A percentile compares a stretch with the other conserved stretches of the same genome.
Evolutionary conservation across 2,329 filamentous ascomycete species (phyloP).

Genomic region (Rhynchosporium secalis): DNA sequence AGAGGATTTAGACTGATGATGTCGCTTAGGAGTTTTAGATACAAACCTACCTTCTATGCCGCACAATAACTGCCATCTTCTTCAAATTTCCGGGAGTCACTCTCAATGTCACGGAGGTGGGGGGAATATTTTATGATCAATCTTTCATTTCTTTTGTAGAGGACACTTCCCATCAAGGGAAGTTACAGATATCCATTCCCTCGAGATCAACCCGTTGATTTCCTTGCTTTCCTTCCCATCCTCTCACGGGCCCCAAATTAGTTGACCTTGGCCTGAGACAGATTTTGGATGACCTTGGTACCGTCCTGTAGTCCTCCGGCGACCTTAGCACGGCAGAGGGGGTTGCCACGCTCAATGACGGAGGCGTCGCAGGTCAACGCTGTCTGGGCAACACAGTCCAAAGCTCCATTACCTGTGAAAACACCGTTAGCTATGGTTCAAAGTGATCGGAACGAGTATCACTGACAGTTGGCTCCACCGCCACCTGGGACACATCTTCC

Average conservation of each 20-base stretch:
- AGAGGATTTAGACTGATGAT: too few species aligned
- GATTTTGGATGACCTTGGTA: constrained; percentile 15
- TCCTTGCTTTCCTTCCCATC: not conserved
- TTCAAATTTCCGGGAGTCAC: too few species aligned
- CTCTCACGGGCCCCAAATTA: not conserved
- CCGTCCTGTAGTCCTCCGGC: constrained; percentile 16
- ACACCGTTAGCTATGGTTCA: not conserved
- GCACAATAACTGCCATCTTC: too few species aligned
- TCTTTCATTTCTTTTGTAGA: not conserved
- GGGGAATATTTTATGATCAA: not conserved
- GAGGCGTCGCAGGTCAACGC: constrained; percentile 14
- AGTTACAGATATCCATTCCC: not conserved
- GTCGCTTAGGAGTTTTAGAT: too few species aligned
- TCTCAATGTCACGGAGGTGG: too few species aligned
- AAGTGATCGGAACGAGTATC: not conserved
- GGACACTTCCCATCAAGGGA: constrained; percentile 2
- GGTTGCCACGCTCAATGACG: constrained; percentile 17
- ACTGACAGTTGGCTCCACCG: constrained; percentile 10
- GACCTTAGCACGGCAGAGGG: constrained; percentile 14
- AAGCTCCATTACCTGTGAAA: constrained; percentile 8
- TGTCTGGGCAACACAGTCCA: constrained; percentile 17
- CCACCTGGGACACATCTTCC: constrained; percentile 18
- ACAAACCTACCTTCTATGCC: too few species aligned
- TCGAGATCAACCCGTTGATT: not conserved
- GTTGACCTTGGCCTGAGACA: constrained; percentile 19